Percentiles rank a stretch among this genome's conserved stretches.
Evolutionary conservation across 2,329 filamentous ascomycete species (phyloP).

Genomic region (Westerdykella aurantiaca): DNA sequence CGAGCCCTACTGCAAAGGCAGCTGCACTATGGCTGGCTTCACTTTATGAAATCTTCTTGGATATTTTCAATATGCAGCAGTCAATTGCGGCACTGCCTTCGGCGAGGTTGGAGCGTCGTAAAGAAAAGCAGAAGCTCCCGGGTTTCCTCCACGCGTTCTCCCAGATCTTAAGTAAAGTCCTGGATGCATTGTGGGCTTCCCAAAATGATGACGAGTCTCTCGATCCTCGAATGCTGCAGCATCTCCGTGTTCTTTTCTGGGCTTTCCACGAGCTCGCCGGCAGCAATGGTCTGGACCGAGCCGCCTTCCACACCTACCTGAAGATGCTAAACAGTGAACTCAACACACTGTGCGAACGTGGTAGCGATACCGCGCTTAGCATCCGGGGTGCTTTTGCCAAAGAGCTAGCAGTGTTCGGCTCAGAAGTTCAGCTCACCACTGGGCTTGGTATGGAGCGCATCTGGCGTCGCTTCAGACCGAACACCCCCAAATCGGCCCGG

Average conservation of each 20-base stretch:
- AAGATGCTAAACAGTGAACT: conserved; percentile 25
- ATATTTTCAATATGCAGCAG: conserved; percentile 28
- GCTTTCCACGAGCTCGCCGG: conserved; percentile 44
- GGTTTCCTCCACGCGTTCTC: conserved; percentile 24
- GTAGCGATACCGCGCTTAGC: conserved; percentile 17
- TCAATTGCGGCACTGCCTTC: conserved; percentile 23
- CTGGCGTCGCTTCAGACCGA: conserved; percentile 67
- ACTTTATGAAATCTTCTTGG: conserved; percentile 26
- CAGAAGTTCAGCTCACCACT: conserved; percentile 65
- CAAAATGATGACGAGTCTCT: background rate
- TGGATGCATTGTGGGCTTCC: conserved; percentile 4
- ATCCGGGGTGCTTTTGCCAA: conserved; percentile 21
- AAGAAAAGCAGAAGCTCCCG: conserved; percentile 33
- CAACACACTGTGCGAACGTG: conserved; percentile 2
- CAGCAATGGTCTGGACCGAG: conserved; percentile 45
- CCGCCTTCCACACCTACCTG: conserved; percentile 51
- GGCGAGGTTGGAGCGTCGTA: conserved; percentile 29
- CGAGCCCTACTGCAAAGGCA: conserved; percentile 6
- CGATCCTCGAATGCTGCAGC: conserved; percentile 14
- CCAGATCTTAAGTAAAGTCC: conserved; percentile 14
- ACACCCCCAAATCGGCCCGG: conserved; percentile 39
- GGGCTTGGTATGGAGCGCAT: conserved; percentile 74
- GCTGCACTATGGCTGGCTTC: conserved; percentile 15
- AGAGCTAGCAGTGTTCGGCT: conserved; percentile 49
- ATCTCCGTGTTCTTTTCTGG: conserved; percentile 41